Evolutionary conservation across 305 asterid genomes (phyloP).

Genomic region (Withania somnifera): DNA sequence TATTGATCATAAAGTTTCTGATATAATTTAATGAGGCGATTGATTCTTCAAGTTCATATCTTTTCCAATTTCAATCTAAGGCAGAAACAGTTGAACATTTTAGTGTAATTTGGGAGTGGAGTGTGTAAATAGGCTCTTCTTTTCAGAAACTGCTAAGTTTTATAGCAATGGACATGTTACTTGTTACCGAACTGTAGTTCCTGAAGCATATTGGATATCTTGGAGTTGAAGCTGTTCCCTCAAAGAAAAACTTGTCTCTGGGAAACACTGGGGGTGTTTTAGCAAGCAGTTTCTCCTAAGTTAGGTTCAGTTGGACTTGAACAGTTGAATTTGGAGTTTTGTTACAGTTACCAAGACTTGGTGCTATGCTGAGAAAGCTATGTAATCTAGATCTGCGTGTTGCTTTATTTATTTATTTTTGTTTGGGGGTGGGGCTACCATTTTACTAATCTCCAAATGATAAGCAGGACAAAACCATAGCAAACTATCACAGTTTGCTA

Average conservation of each 20-base stretch:
- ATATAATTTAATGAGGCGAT: not conserved
- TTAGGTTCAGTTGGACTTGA: not conserved
- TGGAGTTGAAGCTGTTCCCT: not conserved
- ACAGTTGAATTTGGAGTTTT: not conserved
- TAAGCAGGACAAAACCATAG: not conserved
- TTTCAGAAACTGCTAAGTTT: not conserved
- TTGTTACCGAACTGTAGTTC: not conserved
- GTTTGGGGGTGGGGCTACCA: too few relatives aligned
- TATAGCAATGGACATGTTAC: not conserved
- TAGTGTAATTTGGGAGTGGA: not conserved
- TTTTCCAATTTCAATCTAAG: not conserved
- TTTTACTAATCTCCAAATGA: not conserved
- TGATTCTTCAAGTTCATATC: not conserved
- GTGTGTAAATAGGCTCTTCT: not conserved
- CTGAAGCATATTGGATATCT: not conserved
- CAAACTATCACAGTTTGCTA: not conserved
- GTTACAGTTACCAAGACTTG: not conserved
- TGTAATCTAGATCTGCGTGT: not conserved
- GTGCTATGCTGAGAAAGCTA: not conserved
- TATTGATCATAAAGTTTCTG: not conserved
- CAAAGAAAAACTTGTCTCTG: not conserved
- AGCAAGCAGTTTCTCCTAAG: not conserved
- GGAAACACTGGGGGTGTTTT: not conserved
- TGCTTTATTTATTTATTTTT: not conserved
- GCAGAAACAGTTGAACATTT: not conserved